Evolutionary conservation across 176 grass and related monocot species (phyloP).

Genomic region (Hyparrhenia diplandra): DNA sequence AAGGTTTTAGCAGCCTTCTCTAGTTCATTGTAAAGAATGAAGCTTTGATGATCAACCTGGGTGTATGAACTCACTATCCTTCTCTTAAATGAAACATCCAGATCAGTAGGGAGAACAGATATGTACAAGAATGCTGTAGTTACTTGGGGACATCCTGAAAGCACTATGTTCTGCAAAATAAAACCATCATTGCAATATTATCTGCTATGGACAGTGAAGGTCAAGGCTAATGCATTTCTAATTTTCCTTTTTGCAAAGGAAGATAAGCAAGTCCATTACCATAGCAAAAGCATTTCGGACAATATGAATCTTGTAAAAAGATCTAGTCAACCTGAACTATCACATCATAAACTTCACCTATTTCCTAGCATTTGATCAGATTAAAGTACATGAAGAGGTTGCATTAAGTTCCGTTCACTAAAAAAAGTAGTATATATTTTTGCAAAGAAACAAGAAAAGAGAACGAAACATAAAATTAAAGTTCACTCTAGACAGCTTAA

Average conservation of each 20-base stretch:
- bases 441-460: background rate
- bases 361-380: background rate
- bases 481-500: background rate
- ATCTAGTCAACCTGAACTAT: background rate
- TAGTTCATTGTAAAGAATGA: constrained; percentile 21
- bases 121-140: constrained; percentile 45
- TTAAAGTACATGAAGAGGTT: constrained; percentile 7
- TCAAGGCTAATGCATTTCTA: background rate
- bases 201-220: background rate
- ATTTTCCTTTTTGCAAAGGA: background rate
- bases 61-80: constrained; percentile 26
- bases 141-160: constrained; percentile 61
- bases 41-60: constrained; percentile 13
- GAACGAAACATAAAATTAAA: background rate
- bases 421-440: background rate
- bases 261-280: background rate
- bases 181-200: constrained; percentile 15
- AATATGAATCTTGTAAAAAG: background rate
- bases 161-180: constrained; percentile 58
- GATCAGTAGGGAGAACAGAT: constrained; percentile 38
- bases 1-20: constrained; percentile 25
- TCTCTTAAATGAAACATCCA: constrained; percentile 44
- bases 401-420: background rate
- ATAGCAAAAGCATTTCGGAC: background rate
- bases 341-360: background rate